Conservation (phyloP, 805 yeast species). For the Kluyveromyces lactis region DNA sequence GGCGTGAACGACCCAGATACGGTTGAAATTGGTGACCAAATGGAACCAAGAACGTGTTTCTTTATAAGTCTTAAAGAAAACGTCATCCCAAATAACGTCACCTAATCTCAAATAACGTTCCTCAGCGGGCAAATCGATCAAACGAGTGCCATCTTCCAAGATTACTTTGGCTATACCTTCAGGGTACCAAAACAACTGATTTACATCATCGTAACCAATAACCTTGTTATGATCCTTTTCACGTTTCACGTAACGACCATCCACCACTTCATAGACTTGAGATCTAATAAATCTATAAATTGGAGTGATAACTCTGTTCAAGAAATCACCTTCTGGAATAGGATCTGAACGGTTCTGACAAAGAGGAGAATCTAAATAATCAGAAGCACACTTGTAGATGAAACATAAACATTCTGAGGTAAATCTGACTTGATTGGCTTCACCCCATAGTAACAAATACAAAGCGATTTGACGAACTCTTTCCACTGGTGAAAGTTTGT, state of each 20-base stretch:
- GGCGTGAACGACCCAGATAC: conserved; percentile 95
- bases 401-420: conserved; percentile 85
- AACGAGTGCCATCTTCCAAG: conserved; percentile 84
- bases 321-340: conserved; percentile 80
- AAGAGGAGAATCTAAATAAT: conserved; percentile 79
- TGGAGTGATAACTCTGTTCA: conserved; percentile 90
- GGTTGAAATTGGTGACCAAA: conserved; percentile 87
- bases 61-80: conserved; percentile 90
- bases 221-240: conserved; percentile 76
- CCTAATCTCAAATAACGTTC: conserved; percentile 88
- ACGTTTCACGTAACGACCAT: conserved; percentile 77
- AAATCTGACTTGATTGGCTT: conserved; percentile 90
- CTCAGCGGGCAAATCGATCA: conserved; percentile 80
- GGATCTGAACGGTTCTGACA: conserved; percentile 84
- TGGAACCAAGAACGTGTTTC: conserved; percentile 98
- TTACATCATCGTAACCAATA: conserved; percentile 95
- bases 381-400: conserved; percentile 90
- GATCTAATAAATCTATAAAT: conserved; percentile 70
- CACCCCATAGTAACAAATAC: conserved; percentile 79
- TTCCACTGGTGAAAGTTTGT: conserved; percentile 61
- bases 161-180: conserved; percentile 94
- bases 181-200: conserved; percentile 98
- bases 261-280: conserved; percentile 73
- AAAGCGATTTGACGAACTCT: conserved; percentile 72
- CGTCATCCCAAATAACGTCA: conserved; percentile 86